phyloP scores from a whole-genome alignment of 2,329 filamentous ascomycete genomes.

The Fusarium pseudocircinatum region DNA sequence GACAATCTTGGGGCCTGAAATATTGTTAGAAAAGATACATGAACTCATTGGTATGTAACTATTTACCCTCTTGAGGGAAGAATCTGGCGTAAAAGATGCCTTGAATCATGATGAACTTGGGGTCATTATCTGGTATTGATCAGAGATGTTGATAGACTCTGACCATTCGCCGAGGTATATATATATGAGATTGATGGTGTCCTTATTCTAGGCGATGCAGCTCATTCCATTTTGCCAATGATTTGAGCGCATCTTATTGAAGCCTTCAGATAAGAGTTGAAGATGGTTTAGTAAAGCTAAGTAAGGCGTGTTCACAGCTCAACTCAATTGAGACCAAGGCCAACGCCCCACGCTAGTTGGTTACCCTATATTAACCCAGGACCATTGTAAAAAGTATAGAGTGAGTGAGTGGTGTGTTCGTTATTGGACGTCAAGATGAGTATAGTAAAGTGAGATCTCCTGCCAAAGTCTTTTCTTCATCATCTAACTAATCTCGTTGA shows the following conservation, averaged over 20 bases:
- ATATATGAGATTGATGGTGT: background rate
- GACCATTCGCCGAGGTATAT: background rate
- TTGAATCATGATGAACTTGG: constrained; percentile 65
- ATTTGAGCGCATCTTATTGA: background rate
- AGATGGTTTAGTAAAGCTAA: background rate
- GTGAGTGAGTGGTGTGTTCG: background rate
- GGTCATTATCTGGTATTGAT: constrained; percentile 26
- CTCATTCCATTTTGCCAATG: background rate
- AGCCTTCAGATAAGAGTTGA: background rate
- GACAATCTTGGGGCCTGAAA: constrained; percentile 67
- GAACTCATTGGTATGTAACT: background rate
- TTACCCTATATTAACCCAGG: constrained; percentile 18
- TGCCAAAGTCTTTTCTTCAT: background rate
- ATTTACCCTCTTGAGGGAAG: constrained; percentile 69
- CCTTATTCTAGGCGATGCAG: background rate
- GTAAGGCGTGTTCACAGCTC: background rate
- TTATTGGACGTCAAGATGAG: background rate
- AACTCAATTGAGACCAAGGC: background rate
- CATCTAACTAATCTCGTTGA: background rate
- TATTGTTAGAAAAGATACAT: background rate
- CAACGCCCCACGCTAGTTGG: background rate
- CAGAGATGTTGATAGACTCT: background rate
- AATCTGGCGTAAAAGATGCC: constrained; percentile 78
- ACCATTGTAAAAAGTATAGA: background rate
- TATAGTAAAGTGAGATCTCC: background rate